These are phyloP conservation scores for Linum lewisii DNA, from an alignment of 345 rosid species.

Conservation along the genomic window DNA sequence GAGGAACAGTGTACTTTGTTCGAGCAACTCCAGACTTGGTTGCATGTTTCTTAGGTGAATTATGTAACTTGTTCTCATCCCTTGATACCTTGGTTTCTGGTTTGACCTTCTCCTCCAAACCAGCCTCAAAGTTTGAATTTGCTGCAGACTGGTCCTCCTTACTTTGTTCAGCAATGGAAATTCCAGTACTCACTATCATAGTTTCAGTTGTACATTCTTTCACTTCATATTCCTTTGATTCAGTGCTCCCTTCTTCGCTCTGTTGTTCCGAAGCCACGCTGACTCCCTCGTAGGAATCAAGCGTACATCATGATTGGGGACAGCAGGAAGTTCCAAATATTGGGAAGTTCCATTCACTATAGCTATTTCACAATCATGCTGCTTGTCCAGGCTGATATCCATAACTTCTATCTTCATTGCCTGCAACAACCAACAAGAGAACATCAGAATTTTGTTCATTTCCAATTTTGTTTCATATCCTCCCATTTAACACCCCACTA, in stretches of 20 bases:
- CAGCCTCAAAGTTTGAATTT: slow-evolving; percentile 20
- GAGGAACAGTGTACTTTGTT: slow-evolving; percentile 70
- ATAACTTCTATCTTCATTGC: slow-evolving; percentile 43
- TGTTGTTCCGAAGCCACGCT: slow-evolving; percentile 35
- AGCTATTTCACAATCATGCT: slow-evolving; percentile 47
- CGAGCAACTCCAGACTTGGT: slow-evolving; percentile 38
- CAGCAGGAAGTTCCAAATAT: slow-evolving; percentile 31
- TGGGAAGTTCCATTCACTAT: slow-evolving; percentile 39
- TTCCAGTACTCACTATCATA: slow-evolving; percentile 33
- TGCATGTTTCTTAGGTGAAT: slow-evolving; percentile 26
- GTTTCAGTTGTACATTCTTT: slow-evolving; percentile 68
- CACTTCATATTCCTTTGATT: slow-evolving; percentile 62
- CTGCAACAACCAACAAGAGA: slow-evolving; percentile 18
- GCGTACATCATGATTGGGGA: slow-evolving; percentile 28
- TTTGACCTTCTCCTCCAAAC: slow-evolving; percentile 22
- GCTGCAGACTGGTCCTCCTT: slow-evolving; percentile 20
- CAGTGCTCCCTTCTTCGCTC: slow-evolving; percentile 42
- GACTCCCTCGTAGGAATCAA: slow-evolving; percentile 36
- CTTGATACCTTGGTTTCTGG: slow-evolving; percentile 20
- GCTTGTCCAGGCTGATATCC: slow-evolving; percentile 80
- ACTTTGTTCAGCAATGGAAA: slow-evolving; percentile 17
- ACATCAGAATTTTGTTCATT: slow-evolving; percentile 6
- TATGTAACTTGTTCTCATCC: slow-evolving; percentile 22
- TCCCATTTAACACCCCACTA: neutral
- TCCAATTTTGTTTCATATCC: neutral